Conservation (phyloP, 345 rosid genomes). For the Eucalyptus cloeziana region DNA sequence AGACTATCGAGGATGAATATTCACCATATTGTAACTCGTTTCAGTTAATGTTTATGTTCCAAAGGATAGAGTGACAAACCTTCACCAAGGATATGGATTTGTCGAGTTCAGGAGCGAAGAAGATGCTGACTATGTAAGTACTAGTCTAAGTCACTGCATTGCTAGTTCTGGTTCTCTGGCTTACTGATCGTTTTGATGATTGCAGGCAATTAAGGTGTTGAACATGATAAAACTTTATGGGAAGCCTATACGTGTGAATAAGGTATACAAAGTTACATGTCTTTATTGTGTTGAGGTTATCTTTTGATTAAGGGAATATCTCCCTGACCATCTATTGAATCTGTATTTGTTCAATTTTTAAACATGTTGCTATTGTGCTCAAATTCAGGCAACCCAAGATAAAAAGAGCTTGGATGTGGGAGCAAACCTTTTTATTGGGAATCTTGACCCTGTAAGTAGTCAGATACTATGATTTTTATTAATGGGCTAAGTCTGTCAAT, state of each 20-base stretch:
- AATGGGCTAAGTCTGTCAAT: not conserved
- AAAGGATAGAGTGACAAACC: conserved; percentile 92
- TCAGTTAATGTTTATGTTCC: conserved; percentile 95
- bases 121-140: conserved; percentile 89
- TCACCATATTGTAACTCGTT: not conserved
- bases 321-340: not conserved
- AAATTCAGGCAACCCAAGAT: conserved; percentile 87
- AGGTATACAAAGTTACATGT: conserved; percentile 22
- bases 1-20: not conserved
- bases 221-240: conserved; percentile 97
- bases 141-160: not conserved
- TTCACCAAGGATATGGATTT: conserved; percentile 91
- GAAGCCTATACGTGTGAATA: conserved; percentile 93
- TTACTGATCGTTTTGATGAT: not conserved
- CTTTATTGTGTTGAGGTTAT: not conserved
- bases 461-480: not conserved
- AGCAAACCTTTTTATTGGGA: conserved; percentile 95
- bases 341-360: not conserved
- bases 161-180: not conserved
- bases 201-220: conserved; percentile 90
- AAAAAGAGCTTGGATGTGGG: conserved; percentile 98
- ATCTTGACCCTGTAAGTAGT: conserved; percentile 84
- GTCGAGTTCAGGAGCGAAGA: conserved; percentile 93
- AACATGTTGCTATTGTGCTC: not conserved
- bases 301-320: not conserved